A percentile compares a stretch with the other conserved stretches of the same genome.
Conservation (phyloP, 805 yeast species). For the Hanseniaspora guilliermondii region DNA sequence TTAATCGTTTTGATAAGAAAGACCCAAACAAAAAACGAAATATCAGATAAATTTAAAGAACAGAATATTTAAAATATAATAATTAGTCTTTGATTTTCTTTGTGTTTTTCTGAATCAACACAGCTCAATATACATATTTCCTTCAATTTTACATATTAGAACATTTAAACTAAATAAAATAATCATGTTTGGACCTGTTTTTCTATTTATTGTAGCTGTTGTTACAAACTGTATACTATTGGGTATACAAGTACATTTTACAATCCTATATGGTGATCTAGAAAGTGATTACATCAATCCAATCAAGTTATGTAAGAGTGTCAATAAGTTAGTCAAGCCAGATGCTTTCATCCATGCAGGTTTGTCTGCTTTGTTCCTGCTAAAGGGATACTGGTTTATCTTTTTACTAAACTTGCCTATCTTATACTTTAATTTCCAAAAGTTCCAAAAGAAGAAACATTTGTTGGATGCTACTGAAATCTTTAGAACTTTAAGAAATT, state of each 20-base stretch:
- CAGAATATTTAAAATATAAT: no score
- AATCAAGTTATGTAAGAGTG: slow-evolving; percentile 84
- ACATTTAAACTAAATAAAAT: neutral
- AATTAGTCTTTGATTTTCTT: no score
- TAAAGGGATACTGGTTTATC: slow-evolving; percentile 88
- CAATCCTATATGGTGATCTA: slow-evolving; percentile 87
- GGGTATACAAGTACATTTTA: slow-evolving; percentile 86
- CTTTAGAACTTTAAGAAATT: slow-evolving; percentile 83
- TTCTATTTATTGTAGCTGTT: slow-evolving; percentile 66
- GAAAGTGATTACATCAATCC: slow-evolving; percentile 97
- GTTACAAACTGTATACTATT: slow-evolving; percentile 74
- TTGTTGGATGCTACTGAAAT: slow-evolving; percentile 93
- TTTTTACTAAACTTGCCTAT: slow-evolving; percentile 74
- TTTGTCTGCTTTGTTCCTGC: slow-evolving; percentile 53
- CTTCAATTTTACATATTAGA: neutral
- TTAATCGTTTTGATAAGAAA: no score
- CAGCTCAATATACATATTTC: neutral
- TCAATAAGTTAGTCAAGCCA: slow-evolving; percentile 79
- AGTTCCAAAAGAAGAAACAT: slow-evolving; percentile 67
- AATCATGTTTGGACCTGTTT: slow-evolving; percentile 18
- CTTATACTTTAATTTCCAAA: slow-evolving; percentile 70
- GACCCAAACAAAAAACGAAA: neutral
- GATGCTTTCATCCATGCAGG: slow-evolving; percentile 77
- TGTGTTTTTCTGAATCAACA: no score
- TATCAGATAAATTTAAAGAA: neutral